Evolutionary conservation across 768 basidiomycete genomes (phyloP), one percentile per base, ranked within the genome.

Genomic region (Coprinopsis marcescibilis): DNA sequence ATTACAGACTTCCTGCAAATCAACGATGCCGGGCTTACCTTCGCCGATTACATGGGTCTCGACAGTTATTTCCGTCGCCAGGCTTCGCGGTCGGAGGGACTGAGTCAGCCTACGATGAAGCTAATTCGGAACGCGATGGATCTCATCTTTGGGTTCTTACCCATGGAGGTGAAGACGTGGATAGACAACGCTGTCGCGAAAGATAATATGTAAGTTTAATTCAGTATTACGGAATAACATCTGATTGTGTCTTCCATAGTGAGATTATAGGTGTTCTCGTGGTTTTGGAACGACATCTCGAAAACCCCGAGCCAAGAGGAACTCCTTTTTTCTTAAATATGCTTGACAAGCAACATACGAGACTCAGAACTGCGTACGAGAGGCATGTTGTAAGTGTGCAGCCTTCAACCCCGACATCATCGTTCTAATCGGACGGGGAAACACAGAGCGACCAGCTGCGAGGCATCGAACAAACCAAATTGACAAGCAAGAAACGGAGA

Each of bases 41-140:
- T 92, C 63, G 95, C 95, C 12, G 95, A 97, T 65, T 92, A 95
- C 56, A 89, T 91, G 80, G 81, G 82, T 36, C 69, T 98, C 49
- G 95, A 98, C 60, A 90, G 81, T 50, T 98, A 96, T 65, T 96
- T 96, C 70, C 77, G 90, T 20, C 72, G 95, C 39, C 90, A 97
- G 60, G 95, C 95, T n/a, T 72, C 84, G 4, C 74, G 89, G 21
- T 71, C 78, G 42, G 75, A 73, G 21, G 78, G 81, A 23, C 71
- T 94, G 35, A 81, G 79, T 49, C 73, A 75, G 45, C 65, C 78
- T 5, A 92, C 91, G 21, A 59, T 70, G 49, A 93, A 94, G 66
- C 76, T 94, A 7, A 77, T 93, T 24, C 80, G 90, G 15, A 83
- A 84, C 2, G 89, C 92, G 23, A 81, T 97, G 86, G 95, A 98